phyloP scores from a whole-genome alignment of 2,329 filamentous ascomycete species.

The Epichloe gansuensis region DNA sequence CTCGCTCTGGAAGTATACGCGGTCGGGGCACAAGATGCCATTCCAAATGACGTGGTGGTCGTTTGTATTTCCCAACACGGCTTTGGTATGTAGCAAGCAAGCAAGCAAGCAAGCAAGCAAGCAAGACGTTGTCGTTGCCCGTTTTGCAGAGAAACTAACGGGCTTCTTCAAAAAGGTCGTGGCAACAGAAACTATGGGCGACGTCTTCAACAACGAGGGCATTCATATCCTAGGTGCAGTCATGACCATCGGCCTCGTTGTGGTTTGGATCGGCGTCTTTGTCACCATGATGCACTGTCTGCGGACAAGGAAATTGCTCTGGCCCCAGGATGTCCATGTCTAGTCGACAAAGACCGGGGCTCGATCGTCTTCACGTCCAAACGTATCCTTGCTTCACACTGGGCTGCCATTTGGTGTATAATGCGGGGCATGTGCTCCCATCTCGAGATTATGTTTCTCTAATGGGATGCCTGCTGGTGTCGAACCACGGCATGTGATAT shows the following conservation, averaged over 20 bases:
- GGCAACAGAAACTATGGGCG: constrained; percentile 58
- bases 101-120: not conserved
- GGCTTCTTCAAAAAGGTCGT: constrained; percentile 29
- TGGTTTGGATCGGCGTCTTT: constrained; percentile 58
- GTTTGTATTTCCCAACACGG: constrained; percentile 72
- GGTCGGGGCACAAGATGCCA: constrained; percentile 43
- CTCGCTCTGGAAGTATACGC: constrained; percentile 56
- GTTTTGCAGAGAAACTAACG: not conserved
- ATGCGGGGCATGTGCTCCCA: not conserved
- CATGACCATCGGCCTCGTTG: constrained; percentile 50
- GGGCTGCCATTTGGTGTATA: constrained; percentile 4
- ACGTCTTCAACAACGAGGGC: constrained; percentile 43
- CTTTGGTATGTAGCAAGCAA: constrained; percentile 31
- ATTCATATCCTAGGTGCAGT: constrained; percentile 56
- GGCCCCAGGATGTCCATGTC: constrained; percentile 47
- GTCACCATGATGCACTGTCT: constrained; percentile 59
- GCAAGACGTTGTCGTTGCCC: not conserved
- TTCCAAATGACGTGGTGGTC: constrained; percentile 83
- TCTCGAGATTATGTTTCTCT: not conserved
- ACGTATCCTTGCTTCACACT: constrained; percentile 1
- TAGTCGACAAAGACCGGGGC: constrained; percentile 4
- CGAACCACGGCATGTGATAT: not conserved
- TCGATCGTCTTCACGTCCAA: not conserved
- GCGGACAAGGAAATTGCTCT: constrained; percentile 53
- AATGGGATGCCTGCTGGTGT: not conserved